A percentile compares a stretch with the other conserved stretches of the same genome.
These are phyloP conservation scores for Larix sibirica DNA, from an alignment of 83 land plant species.

Conservation along the genomic window DNA sequence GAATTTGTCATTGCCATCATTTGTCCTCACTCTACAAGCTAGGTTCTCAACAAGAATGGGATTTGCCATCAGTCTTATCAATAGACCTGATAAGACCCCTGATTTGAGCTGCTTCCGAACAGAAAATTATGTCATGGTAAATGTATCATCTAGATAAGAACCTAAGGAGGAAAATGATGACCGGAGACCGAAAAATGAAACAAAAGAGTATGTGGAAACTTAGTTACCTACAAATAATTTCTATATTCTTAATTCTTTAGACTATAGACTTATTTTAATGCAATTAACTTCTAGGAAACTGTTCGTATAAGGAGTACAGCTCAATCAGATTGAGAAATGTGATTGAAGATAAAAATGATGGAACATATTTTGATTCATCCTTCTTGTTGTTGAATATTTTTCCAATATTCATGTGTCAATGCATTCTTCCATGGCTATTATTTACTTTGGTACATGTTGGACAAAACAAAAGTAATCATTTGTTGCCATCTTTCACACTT, in stretches of 20 bases:
- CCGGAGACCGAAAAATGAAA: background rate
- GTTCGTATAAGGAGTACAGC: background rate
- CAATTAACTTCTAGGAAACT: background rate
- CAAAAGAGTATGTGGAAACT: background rate
- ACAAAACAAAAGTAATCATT: background rate
- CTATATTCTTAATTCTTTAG: background rate
- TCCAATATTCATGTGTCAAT: background rate
- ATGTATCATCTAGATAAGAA: background rate
- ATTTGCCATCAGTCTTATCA: background rate
- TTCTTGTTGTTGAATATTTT: background rate
- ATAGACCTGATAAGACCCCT: background rate
- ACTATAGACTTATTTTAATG: background rate
- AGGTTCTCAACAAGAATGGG: background rate
- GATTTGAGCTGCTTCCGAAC: background rate
- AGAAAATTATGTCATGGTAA: background rate
- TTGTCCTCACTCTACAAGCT: background rate
- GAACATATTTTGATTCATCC: background rate
- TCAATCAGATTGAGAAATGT: background rate
- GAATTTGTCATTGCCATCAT: background rate
- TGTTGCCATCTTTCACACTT: background rate
- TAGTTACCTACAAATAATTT: background rate
- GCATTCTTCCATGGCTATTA: background rate
- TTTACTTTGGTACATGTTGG: background rate
- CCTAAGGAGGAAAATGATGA: background rate
- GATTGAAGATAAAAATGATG: background rate